Evolutionary conservation across 2,329 filamentous ascomycete species (phyloP), one percentile per base, ranked within the genome.

Genomic region (Claviceps africana): DNA sequence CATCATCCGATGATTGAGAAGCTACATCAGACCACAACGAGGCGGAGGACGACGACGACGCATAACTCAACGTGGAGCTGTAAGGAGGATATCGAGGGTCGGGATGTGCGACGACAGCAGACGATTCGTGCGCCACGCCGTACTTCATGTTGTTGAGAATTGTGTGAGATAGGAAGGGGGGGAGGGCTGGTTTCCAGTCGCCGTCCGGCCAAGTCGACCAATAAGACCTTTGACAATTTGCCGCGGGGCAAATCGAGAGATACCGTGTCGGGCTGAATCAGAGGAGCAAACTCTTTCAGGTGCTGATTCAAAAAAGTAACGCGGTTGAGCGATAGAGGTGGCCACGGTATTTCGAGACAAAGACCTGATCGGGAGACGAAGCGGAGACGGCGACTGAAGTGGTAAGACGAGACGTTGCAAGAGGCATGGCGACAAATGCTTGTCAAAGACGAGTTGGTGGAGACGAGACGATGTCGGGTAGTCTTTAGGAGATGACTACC

Each of bases 21-120:
- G 81, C 83, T 49, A 74, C 78, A 62, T 85, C 76, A 58, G 88
- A 93, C 75, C 88, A 93, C 60, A 88, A 76, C 35, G 87, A 93
- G 52, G 82, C 79, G 53, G 83, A 79, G 21, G 86, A 89, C 52
- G 85, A 85, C 31, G 86, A 88, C 54, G 85, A 81, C 59, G 85
- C 86, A 53, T 84, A 84, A 63, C 83, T 80, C 73, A 88, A 71
- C 43, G 84, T 83, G 54, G 81, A 78, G 65, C 78, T 79, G 69
- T 88, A 90, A 58, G 82, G 78, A 55, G 70, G 70, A 72, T 77
- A 74, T 65, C 65, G 70, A 40, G 51, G 30, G 62, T 60, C 58
- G 56, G 51, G 28, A 59, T 69, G 64, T 57, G 67, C 66, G 67
- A 71, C 69, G 64, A 73, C 74, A 67, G 71, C 70, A 69, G 76